Evolutionary conservation across 139 green algal genomes (phyloP), one percentile per base, ranked within the genome.

Genomic region (Coelastrella sp.): DNA sequence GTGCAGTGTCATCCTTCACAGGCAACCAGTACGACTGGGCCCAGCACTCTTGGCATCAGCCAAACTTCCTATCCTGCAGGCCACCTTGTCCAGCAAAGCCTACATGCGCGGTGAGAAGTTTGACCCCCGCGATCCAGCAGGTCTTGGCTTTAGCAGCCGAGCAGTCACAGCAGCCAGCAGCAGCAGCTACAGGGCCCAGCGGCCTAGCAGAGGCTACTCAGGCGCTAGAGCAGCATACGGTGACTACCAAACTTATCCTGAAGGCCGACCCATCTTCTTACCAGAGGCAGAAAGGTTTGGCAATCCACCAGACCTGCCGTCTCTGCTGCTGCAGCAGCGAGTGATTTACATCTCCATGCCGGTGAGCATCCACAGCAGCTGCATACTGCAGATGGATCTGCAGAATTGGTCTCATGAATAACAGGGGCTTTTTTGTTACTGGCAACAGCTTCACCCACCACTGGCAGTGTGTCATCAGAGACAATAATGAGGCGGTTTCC

Each of bases 271-370:
- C 0, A 91, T 96, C 57, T 96, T 95, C 87, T 35, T 94, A 79
- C 94, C 94, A 20, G 94, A 96, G 90, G 90, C 94, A 10, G 94
- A 95, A 82, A 90, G 94, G 59, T 96, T 93, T 56, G 94, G 94
- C 25, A 94, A 94, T 88, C 92, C 94, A 0, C 96, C 96, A 15
- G 96, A 98, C 87, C 91, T 98, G 35, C 96, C 96, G 6, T 98
- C 95, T 4, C 90, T 98, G 15, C 94, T 98, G 85, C 93, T 98
- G 81, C 94, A 98, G 93, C 92, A 96, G 87, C 92, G 96, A 19
- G 96, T 98, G 57, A 96, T 95, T 78, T 98, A 98, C 92, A 94
- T 98, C 60, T 96, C 95, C 76, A 98, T 98, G 96, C 96, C 96
- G 86, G 93, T 96, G 68, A 73, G 92, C 20, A 24, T 1, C 70